Base-by-base conservation (phyloP, 352 stramenopile genomes). In the Phytophthora vignae region DNA sequence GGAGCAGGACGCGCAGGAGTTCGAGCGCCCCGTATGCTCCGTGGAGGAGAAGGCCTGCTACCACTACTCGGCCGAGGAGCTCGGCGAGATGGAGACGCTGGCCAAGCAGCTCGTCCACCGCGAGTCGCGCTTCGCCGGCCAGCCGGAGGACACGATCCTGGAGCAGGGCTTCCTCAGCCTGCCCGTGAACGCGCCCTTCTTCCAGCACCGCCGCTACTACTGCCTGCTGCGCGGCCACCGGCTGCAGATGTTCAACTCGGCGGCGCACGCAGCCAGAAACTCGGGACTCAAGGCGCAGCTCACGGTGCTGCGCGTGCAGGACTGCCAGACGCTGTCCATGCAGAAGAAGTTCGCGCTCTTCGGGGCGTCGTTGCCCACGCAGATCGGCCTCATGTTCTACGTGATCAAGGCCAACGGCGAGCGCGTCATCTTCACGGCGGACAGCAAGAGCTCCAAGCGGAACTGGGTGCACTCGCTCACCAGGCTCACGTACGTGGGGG, bases 351-450 rank as follows among this genome's bases (percentile, higher is more conserved):
- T 91, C 54, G 78, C 78, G 40, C 64, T 87, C 19, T 92, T 92
- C 53, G 86, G 86, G 14, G 76, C 83, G 0, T 73, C 78, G 53
- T 31, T 92, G 17, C 86, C 86, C 4, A 31, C 73, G 0, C 71
- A 87, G 9, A 72, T 94, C 44, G 57, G 66, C 42, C 73, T 83
- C 55, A 82, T 94, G 79, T 90, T 94, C 52, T 84, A 90, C 64
- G 82, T 92, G 22, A 92, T 86, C 50, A 88, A 85, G 42, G 72
- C 77, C n/a, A 87, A 86, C 49, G 86, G 84, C 14, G 83, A 91
- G 55, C 83, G 81, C 46, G 78, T 92, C 46, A 66, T 90, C n/a
- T 65, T 91, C 22, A 80, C 74, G 2, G 82, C 83, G 38, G 83
- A 88, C 55, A 76, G 67, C 36, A 74, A 76, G 27, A 77, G 62